Base-by-base conservation (phyloP, 495 filamentous ascomycete genomes). In the Penicillium longicatenatum region DNA sequence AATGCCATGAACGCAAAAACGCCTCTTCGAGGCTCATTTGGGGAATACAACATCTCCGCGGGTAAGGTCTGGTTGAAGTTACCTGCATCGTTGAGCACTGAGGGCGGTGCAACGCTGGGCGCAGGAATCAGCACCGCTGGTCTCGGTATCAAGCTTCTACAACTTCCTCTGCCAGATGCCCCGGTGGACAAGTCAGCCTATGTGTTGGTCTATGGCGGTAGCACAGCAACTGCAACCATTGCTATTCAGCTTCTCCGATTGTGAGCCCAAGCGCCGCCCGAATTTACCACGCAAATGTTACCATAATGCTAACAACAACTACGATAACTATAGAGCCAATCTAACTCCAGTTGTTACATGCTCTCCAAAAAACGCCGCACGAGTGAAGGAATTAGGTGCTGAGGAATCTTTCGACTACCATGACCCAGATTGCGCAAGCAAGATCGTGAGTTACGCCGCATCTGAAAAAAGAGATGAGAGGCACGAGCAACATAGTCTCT, bases 41-140 rank as follows among this genome's bases (percentile, higher is more conserved):
- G 3, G 24, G 24, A 26, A 26, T 26, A 26, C 24, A 26, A 26
- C 24, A 26, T 26, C 24, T 26, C 24, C 24, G 24, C 24, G 24
- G 24, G 24, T 26, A 26, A 26, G 24, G 24, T 26, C 24, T 26
- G 24, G 24, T 26, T 26, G 24, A 26, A 26, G 6, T 9, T 14
- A 14, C 14, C 2, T 42, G 17, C 37, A 19, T 82, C 58, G 65
- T 69, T 17, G 67, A 61, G 10, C 61, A 83, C 20, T 31, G 77
- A 79, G 26, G 73, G 76, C 2, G 82, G 78, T 0, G 67, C 81
- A 2, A 79, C 79, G 10, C 68, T 82, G 5, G 81, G 80, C 1
- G 68, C 84, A 2, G 77, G 79, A 5, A 71, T 81, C 11, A 67
- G 71, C 2, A 85, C 72, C 35, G 54, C 52, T 12, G 51, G 54